Conservation (phyloP, 2,329 filamentous ascomycete species). For the Sporothrix euskadiensis region DNA sequence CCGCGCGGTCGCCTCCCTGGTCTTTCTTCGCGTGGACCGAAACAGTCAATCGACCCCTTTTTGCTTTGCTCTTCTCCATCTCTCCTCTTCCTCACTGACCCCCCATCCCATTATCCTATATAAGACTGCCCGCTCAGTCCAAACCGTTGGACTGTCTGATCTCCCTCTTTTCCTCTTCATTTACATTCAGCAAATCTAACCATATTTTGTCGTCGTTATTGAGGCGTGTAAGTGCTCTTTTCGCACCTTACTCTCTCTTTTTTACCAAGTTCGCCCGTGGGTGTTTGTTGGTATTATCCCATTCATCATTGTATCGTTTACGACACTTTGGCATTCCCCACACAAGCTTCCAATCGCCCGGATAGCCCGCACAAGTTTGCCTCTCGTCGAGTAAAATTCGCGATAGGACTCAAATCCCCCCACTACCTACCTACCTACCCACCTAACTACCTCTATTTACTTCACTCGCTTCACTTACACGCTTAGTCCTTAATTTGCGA, state of each 20-base stretch:
- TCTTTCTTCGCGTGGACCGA: constrained; percentile 26
- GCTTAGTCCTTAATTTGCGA: background rate
- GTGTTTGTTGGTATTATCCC: constrained; percentile 11
- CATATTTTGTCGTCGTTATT: constrained; percentile 43
- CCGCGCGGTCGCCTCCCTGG: constrained; percentile 18
- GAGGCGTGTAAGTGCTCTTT: constrained; percentile 39
- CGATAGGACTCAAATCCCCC: constrained; percentile 25
- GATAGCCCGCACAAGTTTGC: constrained; percentile 17
- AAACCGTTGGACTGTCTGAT: background rate
- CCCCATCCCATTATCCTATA: constrained; percentile 21
- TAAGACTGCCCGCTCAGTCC: constrained; percentile 22
- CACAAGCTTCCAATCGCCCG: constrained; percentile 25
- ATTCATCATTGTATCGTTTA: background rate
- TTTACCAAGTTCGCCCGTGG: background rate
- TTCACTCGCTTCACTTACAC: constrained; percentile 24
- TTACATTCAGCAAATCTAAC: constrained; percentile 28
- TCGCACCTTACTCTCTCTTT: constrained; percentile 33
- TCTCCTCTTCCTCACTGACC: background rate
- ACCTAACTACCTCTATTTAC: constrained; percentile 2
- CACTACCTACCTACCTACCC: constrained; percentile 17
- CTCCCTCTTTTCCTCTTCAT: constrained; percentile 5
- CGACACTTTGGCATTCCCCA: constrained; percentile 28
- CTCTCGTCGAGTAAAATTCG: constrained; percentile 27
- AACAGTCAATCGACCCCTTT: constrained; percentile 23
- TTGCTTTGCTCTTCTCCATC: constrained; percentile 7